Evolutionary conservation across 192 early-diverging fungal genomes (phyloP), one percentile per base, ranked within the genome.

Genomic region (Linnemannia elongata): DNA sequence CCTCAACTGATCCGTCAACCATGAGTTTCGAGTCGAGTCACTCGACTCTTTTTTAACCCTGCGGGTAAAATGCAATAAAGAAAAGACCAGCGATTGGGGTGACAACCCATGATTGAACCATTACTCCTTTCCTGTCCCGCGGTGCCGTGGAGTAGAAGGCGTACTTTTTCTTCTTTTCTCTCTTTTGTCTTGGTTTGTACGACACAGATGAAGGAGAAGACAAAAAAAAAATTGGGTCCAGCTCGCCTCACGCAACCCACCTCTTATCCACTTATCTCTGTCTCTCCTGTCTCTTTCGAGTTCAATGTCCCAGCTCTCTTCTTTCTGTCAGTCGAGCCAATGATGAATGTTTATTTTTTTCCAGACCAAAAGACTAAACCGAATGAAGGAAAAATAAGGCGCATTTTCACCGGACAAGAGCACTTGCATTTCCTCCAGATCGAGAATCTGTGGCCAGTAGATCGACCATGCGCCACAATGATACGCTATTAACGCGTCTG

Each of bases 381-480:
- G 17, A 55, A 18, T 39, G 12, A 44, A 13, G 33, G 7, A 63
- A 63, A 30, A 12, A 66, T 35, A 33, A 15, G 60, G 12, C 60
- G 30, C 60, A 35, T 15, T 63, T 57, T 3, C 12, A 49, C 47
- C 47, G 47, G 47, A 49, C 18, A 13, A 27, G 60, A 63, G 60
- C 60, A 33, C 10, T 33, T 35, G 4, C 27, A n/a, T 27, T 57
- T 57, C n/a, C 27, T 66, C n/a, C 60, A 66, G 60, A 66, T 66
- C 27, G 60, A 66, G 30, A 33, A 35, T 66, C 10, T 8, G 12
- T 38, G 24, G 22, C 78, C 78, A 79, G 38, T 79, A 30, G 49
- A 47, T 38, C 17, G 42, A 17, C 54, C 78, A 79, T 72, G 78
- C 55, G 54, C 55, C 66, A 27, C 13, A 73, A 63, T 24, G 70